These are phyloP conservation scores for Rhizopogon vulgaris DNA, from an alignment of 768 basidiomycete genomes.

Conservation along the genomic window DNA sequence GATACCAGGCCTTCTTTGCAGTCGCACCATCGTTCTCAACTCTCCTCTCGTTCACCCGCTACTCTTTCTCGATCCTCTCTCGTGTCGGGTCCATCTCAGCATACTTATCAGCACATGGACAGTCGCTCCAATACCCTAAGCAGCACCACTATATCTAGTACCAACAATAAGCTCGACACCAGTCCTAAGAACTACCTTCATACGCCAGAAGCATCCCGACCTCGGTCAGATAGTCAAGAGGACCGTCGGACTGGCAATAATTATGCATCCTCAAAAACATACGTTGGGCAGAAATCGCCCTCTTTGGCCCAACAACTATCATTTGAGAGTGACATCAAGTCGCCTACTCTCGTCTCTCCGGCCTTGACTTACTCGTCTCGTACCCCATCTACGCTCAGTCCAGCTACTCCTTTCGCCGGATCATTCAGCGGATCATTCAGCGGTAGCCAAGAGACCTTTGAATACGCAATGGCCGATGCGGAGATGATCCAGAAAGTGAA, in stretches of 20 bases:
- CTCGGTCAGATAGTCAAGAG: not conserved
- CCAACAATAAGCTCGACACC: slow-evolving; percentile 6
- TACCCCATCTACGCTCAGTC: slow-evolving; percentile 62
- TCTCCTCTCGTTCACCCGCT: slow-evolving; percentile 1
- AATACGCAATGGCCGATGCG: slow-evolving; percentile 17
- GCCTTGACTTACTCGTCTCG: slow-evolving; percentile 62
- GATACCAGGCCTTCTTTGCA: not conserved
- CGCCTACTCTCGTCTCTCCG: slow-evolving; percentile 58
- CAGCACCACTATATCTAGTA: slow-evolving; percentile 14
- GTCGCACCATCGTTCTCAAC: slow-evolving; percentile 1
- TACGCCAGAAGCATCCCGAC: slow-evolving; percentile 13
- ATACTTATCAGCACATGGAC: slow-evolving; percentile 14
- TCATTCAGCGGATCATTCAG: slow-evolving; percentile 32
- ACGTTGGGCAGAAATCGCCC: slow-evolving; percentile 9
- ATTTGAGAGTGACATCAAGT: slow-evolving; percentile 27
- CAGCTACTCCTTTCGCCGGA: slow-evolving; percentile 66
- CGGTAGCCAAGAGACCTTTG: slow-evolving; percentile 25
- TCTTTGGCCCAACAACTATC: slow-evolving; percentile 10
- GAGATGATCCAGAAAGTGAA: slow-evolving; percentile 19
- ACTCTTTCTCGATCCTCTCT: slow-evolving; percentile 5
- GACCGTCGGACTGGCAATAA: slow-evolving; percentile 3
- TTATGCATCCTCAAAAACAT: slow-evolving; percentile 9
- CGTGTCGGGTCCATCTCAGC: slow-evolving; percentile 1
- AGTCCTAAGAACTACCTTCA: slow-evolving; percentile 17
- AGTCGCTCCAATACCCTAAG: slow-evolving; percentile 18